These are phyloP conservation scores for Spathaspora girioi DNA, from an alignment of 805 yeast species.

Conservation along the genomic window DNA sequence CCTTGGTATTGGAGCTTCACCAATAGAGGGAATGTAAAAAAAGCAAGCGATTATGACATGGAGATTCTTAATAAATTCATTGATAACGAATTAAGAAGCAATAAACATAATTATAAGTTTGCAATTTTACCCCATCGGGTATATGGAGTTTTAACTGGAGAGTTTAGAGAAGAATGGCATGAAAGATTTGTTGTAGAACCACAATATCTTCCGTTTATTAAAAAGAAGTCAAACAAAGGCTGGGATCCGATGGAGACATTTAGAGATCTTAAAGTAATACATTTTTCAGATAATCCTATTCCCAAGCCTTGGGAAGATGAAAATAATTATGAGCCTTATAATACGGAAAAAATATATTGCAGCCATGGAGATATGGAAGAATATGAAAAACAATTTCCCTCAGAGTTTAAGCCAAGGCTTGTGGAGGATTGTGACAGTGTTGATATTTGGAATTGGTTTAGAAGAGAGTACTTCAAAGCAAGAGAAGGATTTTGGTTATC, in stretches of 20 bases:
- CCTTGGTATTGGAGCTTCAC: conserved; percentile 28
- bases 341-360: conserved; percentile 24
- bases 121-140: conserved; percentile 48
- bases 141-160: conserved; percentile 52
- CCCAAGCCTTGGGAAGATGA: conserved; percentile 59
- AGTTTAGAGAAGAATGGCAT: conserved; percentile 38
- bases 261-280: conserved; percentile 43
- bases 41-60: conserved; percentile 48
- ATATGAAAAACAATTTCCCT: conserved; percentile 15
- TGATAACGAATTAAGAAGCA: conserved; percentile 17
- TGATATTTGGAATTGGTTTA: conserved; percentile 26
- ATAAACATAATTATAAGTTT: conserved; percentile 11
- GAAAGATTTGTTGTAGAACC: conserved; percentile 41
- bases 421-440: conserved; percentile 25
- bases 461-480: conserved; percentile 15
- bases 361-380: conserved; percentile 11
- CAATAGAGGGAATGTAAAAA: conserved; percentile 17
- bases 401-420: conserved; percentile 20
- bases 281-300: conserved; percentile 64
- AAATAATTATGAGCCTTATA: conserved; percentile 19
- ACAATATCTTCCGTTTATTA: conserved; percentile 31
- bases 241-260: conserved; percentile 32
- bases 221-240: conserved; percentile 12
- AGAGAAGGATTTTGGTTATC: conserved; percentile 9
- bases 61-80: conserved; percentile 43